Conservation (phyloP, 176 grass and related monocot genomes). For the Bonia amplexicaulis region DNA sequence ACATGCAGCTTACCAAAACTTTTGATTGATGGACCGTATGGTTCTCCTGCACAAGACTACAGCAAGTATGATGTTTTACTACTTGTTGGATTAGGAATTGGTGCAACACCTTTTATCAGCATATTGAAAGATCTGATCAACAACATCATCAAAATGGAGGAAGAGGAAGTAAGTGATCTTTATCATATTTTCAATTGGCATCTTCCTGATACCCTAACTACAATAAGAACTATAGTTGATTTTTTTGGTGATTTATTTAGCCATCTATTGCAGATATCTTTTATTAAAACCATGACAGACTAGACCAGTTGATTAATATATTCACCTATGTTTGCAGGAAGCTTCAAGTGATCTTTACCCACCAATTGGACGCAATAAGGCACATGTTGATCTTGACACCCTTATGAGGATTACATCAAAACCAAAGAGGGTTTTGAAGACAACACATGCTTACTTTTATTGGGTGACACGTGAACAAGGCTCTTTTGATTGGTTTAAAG, state of each 20-base stretch:
- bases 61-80: slow-evolving; percentile 86
- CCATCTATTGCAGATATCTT: not conserved
- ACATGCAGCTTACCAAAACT: slow-evolving; percentile 85
- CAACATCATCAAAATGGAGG: slow-evolving; percentile 75
- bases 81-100: slow-evolving; percentile 91
- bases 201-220: not conserved
- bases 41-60: slow-evolving; percentile 92
- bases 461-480: slow-evolving; percentile 88
- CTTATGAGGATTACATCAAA: slow-evolving; percentile 62
- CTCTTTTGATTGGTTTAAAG: slow-evolving; percentile 92
- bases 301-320: not conserved
- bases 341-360: slow-evolving; percentile 57
- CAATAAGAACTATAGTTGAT: not conserved
- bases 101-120: slow-evolving; percentile 89
- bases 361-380: slow-evolving; percentile 41
- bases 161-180: slow-evolving; percentile 55
- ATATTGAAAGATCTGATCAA: slow-evolving; percentile 83
- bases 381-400: slow-evolving; percentile 58
- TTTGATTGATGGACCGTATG: slow-evolving; percentile 91
- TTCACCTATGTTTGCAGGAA: slow-evolving; percentile 38
- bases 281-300: not conserved
- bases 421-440: slow-evolving; percentile 69
- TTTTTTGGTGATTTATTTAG: not conserved
- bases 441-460: slow-evolving; percentile 86
- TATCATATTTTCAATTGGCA: not conserved